These are phyloP conservation scores for Oryza nivara DNA, from an alignment of 176 grass and related monocot genomes.

Conservation along the genomic window DNA sequence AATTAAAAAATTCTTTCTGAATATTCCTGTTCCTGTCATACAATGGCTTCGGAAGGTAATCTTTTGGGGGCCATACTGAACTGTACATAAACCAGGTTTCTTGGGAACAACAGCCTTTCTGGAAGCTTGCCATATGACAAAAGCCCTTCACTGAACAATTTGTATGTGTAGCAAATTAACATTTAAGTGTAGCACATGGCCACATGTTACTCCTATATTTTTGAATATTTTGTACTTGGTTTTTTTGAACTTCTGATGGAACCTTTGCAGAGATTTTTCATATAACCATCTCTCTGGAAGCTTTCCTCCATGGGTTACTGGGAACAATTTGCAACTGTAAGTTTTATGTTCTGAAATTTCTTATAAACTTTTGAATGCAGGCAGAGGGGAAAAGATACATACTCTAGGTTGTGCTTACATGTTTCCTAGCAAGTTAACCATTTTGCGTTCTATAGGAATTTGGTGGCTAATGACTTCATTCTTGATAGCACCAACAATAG, in stretches of 20 bases:
- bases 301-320: constrained; percentile 55
- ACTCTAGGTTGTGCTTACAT: background rate
- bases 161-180: constrained; percentile 36
- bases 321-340: constrained; percentile 54
- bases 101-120: background rate
- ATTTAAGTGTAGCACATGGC: background rate
- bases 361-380: background rate
- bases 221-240: background rate
- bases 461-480: constrained; percentile 60
- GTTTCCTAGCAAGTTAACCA: background rate
- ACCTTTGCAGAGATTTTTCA: constrained; percentile 55
- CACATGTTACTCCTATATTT: background rate
- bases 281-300: constrained; percentile 61
- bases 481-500: constrained; percentile 48
- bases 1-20: background rate
- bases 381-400: background rate
- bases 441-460: constrained; percentile 37
- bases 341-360: background rate
- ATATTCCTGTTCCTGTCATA: background rate
- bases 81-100: background rate
- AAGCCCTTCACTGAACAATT: constrained; percentile 29
- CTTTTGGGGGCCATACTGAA: background rate
- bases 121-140: background rate
- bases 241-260: background rate
- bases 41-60: background rate